Conservation (phyloP, 2,329 filamentous ascomycete species). For the Daldinia sp. region DNA sequence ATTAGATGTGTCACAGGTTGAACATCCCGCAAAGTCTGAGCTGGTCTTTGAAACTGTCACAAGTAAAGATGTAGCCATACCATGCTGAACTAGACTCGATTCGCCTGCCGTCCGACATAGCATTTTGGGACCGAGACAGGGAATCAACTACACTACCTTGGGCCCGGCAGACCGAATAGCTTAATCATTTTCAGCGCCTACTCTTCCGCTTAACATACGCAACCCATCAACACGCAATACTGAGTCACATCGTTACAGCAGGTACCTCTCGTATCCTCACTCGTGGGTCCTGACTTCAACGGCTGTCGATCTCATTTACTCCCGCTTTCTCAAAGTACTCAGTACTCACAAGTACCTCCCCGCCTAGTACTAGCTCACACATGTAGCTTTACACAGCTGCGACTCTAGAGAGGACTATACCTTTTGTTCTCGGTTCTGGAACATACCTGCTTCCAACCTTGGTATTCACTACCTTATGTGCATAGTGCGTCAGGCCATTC, state of each 20-base stretch:
- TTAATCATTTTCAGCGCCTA: conserved; percentile 14
- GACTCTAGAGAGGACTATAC: conserved; percentile 18
- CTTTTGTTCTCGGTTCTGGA: conserved; percentile 6
- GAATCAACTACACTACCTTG: conserved; percentile 1
- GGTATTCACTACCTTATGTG: conserved; percentile 30
- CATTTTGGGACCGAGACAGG: conserved; percentile 21
- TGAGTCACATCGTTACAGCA: conserved; percentile 15
- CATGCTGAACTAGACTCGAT: conserved; percentile 6
- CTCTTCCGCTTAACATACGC: conserved; percentile 11
- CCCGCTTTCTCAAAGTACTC: background rate
- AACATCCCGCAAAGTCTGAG: conserved; percentile 17
- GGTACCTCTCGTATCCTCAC: conserved; percentile 2
- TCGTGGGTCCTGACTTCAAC: conserved; percentile 13
- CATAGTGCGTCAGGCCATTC: conserved; percentile 35
- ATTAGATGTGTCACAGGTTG: conserved; percentile 7
- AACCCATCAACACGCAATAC: conserved; percentile 17
- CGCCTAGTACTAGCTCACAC: conserved; percentile 30
- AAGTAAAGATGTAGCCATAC: conserved; percentile 6
- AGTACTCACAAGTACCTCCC: conserved; percentile 28
- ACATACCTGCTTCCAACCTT: conserved; percentile 15
- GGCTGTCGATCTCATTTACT: conserved; percentile 23
- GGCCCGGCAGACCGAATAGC: background rate
- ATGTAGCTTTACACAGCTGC: conserved; percentile 5
- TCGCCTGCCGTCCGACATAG: conserved; percentile 15
- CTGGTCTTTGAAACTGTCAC: conserved; percentile 16